Base-by-base conservation (phyloP, 2,329 filamentous ascomycete genomes). In the Xylariales sp. region DNA sequence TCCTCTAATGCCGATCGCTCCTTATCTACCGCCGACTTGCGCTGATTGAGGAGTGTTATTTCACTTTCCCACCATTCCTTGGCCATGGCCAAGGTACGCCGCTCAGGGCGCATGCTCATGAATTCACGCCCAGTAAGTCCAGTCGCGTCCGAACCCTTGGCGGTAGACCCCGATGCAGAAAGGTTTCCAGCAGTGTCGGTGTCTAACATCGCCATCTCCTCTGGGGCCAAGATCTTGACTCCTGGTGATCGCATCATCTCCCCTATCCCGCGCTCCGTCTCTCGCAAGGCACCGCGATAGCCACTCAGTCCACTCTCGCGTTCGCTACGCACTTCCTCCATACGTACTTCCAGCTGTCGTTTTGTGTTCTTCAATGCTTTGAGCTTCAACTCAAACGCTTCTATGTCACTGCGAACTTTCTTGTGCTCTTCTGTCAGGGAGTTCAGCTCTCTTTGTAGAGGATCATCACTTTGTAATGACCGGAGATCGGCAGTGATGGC, bases 231-330 rank as follows among this genome's bases (percentile, higher is more conserved):
- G 0, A 76, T 74, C 28, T 64, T 64, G 5, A 79, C 60, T 0
- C 76, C 74, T 2, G 81, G 79, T 12, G 70, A 67, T 8, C 62
- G 67, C 48, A 89, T 63, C 41, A 89, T 74, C 4, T 63, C 65
- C 5, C 64, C 61, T 5, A 88, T 69, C 38, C 85, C 76, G 12
- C 64, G 66, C 43, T 89, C 82, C 5, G 86, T 71, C 38, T 86
- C 75, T 39, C 67, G 74, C 24, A 88, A 61, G 4, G 83, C 82
- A 2, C 81, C 76, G 15, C 72, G 76, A 55, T 88, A 89, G 1
- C 83, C 82, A 39, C 82, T 85, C 12, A 88, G 57, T n/a, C 78
- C 79, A 2, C 84, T 81, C 54, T 88, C 84, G 25, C 82, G 68
- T 38, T 72, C 71, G 48, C 82, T 88, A 45, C 73, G 72, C 2